These are phyloP conservation scores for Trichoderma lentiforme DNA, from an alignment of 2,329 filamentous ascomycete species.

Conservation along the genomic window DNA sequence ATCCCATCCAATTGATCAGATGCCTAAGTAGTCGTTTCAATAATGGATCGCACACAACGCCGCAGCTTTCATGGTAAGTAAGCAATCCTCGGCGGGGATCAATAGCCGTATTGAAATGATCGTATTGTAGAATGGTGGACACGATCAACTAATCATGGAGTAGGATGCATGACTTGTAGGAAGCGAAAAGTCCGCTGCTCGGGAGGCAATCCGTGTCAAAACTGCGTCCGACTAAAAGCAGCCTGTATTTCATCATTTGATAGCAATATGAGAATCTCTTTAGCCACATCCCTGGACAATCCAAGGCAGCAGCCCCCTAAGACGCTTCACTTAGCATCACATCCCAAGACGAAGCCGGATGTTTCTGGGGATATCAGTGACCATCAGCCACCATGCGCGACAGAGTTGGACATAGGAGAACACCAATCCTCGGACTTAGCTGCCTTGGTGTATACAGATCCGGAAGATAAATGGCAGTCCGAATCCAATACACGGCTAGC, in stretches of 20 bases:
- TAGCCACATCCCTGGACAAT: neutral
- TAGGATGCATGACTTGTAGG: constrained; percentile 7
- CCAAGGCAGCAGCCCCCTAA: neutral
- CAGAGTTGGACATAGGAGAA: neutral
- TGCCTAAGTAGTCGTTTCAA: neutral
- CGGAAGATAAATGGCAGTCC: neutral
- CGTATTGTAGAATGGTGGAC: neutral
- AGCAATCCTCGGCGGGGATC: neutral
- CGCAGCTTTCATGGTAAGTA: neutral
- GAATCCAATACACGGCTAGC: neutral
- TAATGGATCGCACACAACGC: neutral
- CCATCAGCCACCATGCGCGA: neutral
- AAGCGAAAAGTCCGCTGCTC: constrained; percentile 11
- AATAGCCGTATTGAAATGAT: neutral
- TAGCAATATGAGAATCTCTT: neutral
- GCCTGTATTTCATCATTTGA: constrained; percentile 5
- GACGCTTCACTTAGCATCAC: neutral
- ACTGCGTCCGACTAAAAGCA: neutral
- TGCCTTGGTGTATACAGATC: neutral
- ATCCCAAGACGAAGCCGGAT: neutral
- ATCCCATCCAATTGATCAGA: neutral
- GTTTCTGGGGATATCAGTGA: neutral
- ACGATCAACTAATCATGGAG: neutral
- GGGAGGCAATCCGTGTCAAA: constrained; percentile 10
- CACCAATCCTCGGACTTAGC: neutral